Evolutionary conservation across 2,329 filamentous ascomycete genomes (phyloP), one percentile per base, ranked within the genome.

Genomic region (Pseudogymnoascus verrucosus): DNA sequence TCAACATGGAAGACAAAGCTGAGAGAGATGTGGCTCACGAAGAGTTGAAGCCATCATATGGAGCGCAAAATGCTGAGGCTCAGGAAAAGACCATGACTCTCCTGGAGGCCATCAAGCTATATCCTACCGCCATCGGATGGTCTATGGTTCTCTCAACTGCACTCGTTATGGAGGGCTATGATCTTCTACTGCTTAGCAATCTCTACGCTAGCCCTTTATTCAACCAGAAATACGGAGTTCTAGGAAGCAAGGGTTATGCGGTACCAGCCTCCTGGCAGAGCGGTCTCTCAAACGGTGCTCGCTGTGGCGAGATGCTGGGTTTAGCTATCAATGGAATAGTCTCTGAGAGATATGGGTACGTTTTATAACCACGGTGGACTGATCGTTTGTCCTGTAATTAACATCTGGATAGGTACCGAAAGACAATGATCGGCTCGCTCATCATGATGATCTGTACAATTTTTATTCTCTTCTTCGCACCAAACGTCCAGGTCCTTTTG

Each of bases 1-100:
- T 28, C 44, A 51, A 28, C 7, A 28, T 51, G 44, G 44, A 28
- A 28, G 44, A 51, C 8, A 51, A 51, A 16, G 44, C 14, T 14
- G 44, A 51, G 23, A 51, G 14, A 28, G 44, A 51, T 14, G 23
- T 51, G 14, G 44, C 44, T 16, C 44, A 51, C 16, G 44, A 51
- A 4, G 44, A 51, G 44, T 5, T 51, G 44, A 51, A 51, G 14
- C 44, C 23, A 26, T 23, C 28, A 16, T 51, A 51, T 51, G 44
- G 44, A 28, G 44, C 44, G 23, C 44, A 14, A 16, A 68, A 68
- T 66, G 66, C 66, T 60, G 42, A 34, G 28, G 42, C 39, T 62
- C n/a, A 78, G 78, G 28, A 78, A 80, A 65, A 78, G 78, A 81
- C 78, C 11, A 91, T 82, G 78, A 74, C 70, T 2, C 77, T 80